These are phyloP conservation scores for Candida stauntonica DNA, from an alignment of 805 yeast genomes.

Conservation along the genomic window DNA sequence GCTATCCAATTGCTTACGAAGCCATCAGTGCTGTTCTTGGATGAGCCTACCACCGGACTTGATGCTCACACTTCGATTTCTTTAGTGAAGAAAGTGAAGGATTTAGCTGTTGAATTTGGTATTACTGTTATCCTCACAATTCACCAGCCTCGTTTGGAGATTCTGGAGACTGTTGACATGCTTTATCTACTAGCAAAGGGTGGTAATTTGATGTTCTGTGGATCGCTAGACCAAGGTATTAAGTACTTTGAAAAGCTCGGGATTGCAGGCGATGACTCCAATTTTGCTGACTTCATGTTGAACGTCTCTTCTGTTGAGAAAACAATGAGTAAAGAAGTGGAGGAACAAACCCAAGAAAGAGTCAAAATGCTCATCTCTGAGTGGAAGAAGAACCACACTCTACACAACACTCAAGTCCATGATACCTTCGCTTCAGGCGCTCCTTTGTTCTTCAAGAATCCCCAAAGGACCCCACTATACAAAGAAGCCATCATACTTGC, in stretches of 20 bases:
- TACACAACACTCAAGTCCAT: neutral
- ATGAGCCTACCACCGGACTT: conserved; percentile 86
- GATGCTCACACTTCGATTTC: conserved; percentile 74
- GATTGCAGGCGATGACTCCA: conserved; percentile 31
- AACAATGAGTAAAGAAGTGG: conserved; percentile 32
- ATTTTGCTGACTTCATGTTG: conserved; percentile 59
- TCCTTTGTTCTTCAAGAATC: conserved; percentile 1
- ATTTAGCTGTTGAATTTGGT: conserved; percentile 51
- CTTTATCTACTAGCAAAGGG: conserved; percentile 68
- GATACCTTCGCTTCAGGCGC: conserved; percentile 19
- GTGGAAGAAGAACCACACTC: conserved; percentile 13
- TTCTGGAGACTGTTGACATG: conserved; percentile 61
- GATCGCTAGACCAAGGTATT: conserved; percentile 43
- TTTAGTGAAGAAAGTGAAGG: conserved; percentile 56
- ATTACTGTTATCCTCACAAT: conserved; percentile 72
- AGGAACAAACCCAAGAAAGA: conserved; percentile 28
- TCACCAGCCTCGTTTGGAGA: conserved; percentile 83
- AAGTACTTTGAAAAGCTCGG: conserved; percentile 48
- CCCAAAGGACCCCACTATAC: conserved; percentile 31
- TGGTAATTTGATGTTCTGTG: conserved; percentile 41
- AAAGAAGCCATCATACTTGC: conserved; percentile 41
- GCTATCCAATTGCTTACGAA: conserved; percentile 74
- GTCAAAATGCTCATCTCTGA: conserved; percentile 20
- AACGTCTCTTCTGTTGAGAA: conserved; percentile 55
- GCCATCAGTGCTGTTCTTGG: conserved; percentile 73